These are phyloP conservation scores for Colletotrichum graminicola DNA, from an alignment of 2,329 filamentous ascomycete species.

Conservation along the genomic window DNA sequence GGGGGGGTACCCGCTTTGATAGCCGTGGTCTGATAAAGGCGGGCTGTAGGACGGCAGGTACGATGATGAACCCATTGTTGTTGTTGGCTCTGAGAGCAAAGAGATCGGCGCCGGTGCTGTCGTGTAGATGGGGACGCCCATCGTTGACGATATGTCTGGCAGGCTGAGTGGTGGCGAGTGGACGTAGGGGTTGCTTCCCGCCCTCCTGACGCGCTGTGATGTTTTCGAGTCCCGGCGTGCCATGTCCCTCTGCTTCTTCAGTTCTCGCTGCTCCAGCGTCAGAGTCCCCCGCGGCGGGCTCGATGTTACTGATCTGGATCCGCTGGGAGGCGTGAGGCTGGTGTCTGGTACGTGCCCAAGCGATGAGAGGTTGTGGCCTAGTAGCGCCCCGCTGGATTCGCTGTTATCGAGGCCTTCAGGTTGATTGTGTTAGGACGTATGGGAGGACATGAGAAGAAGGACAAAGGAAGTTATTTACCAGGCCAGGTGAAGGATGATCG, in stretches of 20 bases:
- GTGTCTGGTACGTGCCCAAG: constrained; percentile 62
- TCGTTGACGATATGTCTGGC: constrained; percentile 57
- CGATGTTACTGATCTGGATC: constrained; percentile 66
- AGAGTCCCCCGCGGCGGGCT: constrained; percentile 68
- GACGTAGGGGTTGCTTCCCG: constrained; percentile 59
- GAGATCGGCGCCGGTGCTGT: constrained; percentile 64
- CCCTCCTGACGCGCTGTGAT: constrained; percentile 62
- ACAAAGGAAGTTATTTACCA: constrained; percentile 50
- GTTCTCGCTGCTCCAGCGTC: constrained; percentile 70
- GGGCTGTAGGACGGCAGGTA: constrained; percentile 66
- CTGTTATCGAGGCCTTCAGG: constrained; percentile 49
- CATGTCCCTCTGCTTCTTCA: constrained; percentile 72
- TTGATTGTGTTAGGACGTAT: constrained; percentile 12
- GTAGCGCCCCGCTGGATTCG: constrained; percentile 45
- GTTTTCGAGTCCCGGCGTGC: constrained; percentile 70
- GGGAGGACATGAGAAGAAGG: background rate
- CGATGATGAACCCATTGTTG: constrained; percentile 55
- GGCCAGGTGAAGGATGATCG: constrained; percentile 66
- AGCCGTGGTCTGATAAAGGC: constrained; percentile 58
- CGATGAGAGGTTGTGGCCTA: constrained; percentile 61
- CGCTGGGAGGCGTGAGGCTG: constrained; percentile 64
- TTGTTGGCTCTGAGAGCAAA: constrained; percentile 63
- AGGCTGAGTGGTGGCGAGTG: constrained; percentile 58
- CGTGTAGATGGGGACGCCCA: constrained; percentile 64
- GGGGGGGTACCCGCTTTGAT: constrained; percentile 49